Conservation (phyloP, 2,329 filamentous ascomycete genomes). For the Penicillium sp. region DNA sequence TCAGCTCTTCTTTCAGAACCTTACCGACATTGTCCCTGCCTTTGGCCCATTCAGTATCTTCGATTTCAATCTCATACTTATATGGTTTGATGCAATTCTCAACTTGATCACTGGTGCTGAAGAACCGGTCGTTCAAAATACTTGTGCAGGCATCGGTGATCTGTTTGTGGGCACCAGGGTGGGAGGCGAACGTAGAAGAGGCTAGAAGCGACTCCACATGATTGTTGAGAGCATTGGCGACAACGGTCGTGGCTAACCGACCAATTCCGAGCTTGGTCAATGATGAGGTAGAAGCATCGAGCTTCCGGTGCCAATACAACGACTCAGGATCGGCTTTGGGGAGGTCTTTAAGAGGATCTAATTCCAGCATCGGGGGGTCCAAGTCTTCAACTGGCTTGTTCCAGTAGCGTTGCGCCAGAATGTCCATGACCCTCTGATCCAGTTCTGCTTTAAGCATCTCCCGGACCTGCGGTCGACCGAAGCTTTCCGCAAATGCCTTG, state of each 20-base stretch:
- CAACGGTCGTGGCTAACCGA: constrained; percentile 84
- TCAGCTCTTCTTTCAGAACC: constrained; percentile 83
- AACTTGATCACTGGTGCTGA: constrained; percentile 95
- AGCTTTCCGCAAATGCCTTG: constrained; percentile 85
- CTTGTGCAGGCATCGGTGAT: constrained; percentile 86
- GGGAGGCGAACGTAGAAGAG: constrained; percentile 79
- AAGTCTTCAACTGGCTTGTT: constrained; percentile 91
- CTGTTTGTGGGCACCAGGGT: constrained; percentile 89
- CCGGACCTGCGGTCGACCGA: constrained; percentile 85
- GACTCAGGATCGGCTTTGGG: constrained; percentile 83
- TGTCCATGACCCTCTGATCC: constrained; percentile 90
- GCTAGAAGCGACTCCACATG: constrained; percentile 77
- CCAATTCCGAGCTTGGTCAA: constrained; percentile 94
- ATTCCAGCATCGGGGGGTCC: constrained; percentile 62
- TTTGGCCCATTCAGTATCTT: constrained; percentile 81
- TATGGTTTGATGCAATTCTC: constrained; percentile 99
- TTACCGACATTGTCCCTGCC: constrained; percentile 78
- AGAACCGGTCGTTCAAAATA: constrained; percentile 91
- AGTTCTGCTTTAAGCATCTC: constrained; percentile 87
- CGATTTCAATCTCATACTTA: constrained; percentile 96
- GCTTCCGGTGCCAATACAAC: constrained; percentile 87
- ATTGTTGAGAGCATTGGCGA: constrained; percentile 80
- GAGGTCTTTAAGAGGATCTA: constrained; percentile 71
- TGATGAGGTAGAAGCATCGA: constrained; percentile 86
- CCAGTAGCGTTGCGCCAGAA: constrained; percentile 93